Conservation (phyloP, 768 basidiomycete genomes). For the Boletus rex-veris region DNA sequence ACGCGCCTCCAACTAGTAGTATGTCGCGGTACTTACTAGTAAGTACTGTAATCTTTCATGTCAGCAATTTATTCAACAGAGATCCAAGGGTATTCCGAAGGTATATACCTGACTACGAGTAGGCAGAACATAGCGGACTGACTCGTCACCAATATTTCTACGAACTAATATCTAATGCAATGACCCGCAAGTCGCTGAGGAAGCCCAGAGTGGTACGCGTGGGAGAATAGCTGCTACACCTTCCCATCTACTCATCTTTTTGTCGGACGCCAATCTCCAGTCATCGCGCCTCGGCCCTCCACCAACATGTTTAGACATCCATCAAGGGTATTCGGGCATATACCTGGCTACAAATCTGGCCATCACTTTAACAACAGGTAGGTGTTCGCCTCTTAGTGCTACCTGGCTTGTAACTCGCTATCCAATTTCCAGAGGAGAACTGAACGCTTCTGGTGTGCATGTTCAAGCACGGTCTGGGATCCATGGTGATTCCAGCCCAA, state of each 20-base stretch:
- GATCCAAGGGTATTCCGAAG: constrained; percentile 1
- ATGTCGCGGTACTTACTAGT: constrained; percentile 13
- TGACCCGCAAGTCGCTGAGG: no score
- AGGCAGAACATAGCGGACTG: no score
- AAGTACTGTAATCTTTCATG: neutral
- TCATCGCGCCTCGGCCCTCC: no score
- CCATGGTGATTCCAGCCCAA: neutral
- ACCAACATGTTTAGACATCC: neutral
- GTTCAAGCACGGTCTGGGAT: neutral
- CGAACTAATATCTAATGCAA: no score
- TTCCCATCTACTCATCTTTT: no score
- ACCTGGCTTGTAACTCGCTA: neutral
- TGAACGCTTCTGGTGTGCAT: neutral
- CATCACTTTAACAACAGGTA: neutral
- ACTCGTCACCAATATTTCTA: no score
- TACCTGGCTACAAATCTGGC: neutral
- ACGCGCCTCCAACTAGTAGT: constrained; percentile 4
- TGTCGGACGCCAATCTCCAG: no score
- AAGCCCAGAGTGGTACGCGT: neutral
- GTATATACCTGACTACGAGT: constrained; percentile 22
- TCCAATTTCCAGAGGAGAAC: neutral
- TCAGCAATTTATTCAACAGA: no score
- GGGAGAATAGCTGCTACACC: neutral
- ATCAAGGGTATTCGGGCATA: neutral
- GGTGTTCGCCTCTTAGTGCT: neutral